Percentiles rank a stretch among this genome's conserved stretches.
These are phyloP conservation scores for Cryphonectria nitschkei DNA, from an alignment of 2,329 filamentous ascomycete genomes.

Conservation along the genomic window DNA sequence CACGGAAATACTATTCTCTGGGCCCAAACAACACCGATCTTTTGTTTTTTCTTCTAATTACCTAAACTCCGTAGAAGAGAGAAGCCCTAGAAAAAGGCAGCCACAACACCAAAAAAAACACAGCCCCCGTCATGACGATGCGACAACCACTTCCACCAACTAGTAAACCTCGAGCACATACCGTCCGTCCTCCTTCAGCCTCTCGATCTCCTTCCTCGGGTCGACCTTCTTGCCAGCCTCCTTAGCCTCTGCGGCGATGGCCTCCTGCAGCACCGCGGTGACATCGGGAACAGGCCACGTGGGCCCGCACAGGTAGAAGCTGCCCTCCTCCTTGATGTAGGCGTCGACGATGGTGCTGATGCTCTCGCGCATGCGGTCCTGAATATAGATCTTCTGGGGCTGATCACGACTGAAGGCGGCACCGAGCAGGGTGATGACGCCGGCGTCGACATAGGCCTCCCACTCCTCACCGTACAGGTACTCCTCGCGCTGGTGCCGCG, in stretches of 20 bases:
- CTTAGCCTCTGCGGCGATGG: slow-evolving; percentile 77
- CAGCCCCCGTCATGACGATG: background rate
- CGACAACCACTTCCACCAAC: background rate
- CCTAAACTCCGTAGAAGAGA: background rate
- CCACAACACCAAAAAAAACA: background rate
- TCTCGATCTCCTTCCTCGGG: slow-evolving; percentile 88
- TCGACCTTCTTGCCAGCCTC: slow-evolving; percentile 78
- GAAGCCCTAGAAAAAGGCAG: background rate
- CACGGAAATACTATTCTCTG: slow-evolving; percentile 3
- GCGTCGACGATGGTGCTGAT: slow-evolving; percentile 80
- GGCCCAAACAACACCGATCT: background rate
- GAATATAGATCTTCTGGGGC: slow-evolving; percentile 98
- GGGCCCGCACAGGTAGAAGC: slow-evolving; percentile 96
- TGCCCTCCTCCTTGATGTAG: slow-evolving; percentile 85
- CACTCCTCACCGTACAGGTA: slow-evolving; percentile 99
- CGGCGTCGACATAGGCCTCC: slow-evolving; percentile 96
- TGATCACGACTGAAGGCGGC: slow-evolving; percentile 96
- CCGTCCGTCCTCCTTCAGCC: slow-evolving; percentile 89
- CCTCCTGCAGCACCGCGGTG: slow-evolving; percentile 90
- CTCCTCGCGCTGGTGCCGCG: slow-evolving; percentile 95
- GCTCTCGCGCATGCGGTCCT: slow-evolving; percentile 94
- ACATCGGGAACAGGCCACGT: slow-evolving; percentile 99
- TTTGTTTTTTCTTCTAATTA: background rate
- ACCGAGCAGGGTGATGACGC: slow-evolving; percentile 91
- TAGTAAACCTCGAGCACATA: slow-evolving; percentile 99